Base-by-base conservation (phyloP, 805 yeast genomes). In the Tetrapisispora iriomotensis region DNA sequence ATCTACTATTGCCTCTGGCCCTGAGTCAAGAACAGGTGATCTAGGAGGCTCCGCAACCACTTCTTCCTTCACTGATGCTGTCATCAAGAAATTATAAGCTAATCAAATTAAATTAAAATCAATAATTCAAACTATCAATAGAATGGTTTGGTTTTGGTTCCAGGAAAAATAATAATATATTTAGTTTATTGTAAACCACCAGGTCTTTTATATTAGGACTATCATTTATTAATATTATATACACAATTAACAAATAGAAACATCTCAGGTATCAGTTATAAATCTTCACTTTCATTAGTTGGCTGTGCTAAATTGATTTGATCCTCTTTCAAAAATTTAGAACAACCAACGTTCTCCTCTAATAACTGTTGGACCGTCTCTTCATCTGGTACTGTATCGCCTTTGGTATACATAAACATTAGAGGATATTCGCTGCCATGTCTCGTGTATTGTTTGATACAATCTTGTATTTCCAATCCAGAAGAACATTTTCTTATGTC, bases 21-120 rank as follows among this genome's bases (percentile, higher is more conserved):
- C 87, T 50, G 92, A 82, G 65, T 83, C 84, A 77, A 85, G 95
- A 79, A 92, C 98, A 51, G 86, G 86, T 65, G 98, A 90, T 66
- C 38, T 50, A 70, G 83, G 82, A 70, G 98, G 98, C 66, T 61
- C 82, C 50, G 88, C 98, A 47, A 57, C 92, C 46, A 92, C 97
- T 56, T 50, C 74, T 53, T 87, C 82, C 66, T 92, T 86, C 75
- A 88, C 98, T 51, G 78, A 83, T 64, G 81, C 88, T 68, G 94
- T 92, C 56, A 88, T 92, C 65, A 69, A 70, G 56, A 66, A 61
- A 51, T 60, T 65, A 45, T 54, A 47, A 51, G 15, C 9, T 19
- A 6, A 29, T 20, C 27, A 23, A 23, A 8, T 8, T 23, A 23
- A 8, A 23, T 23, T 23, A 23, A 23, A 23, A 8, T 23, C 25